phyloP scores from a whole-genome alignment of 2,329 filamentous ascomycete species.

The Scedosporium minutisporum region DNA sequence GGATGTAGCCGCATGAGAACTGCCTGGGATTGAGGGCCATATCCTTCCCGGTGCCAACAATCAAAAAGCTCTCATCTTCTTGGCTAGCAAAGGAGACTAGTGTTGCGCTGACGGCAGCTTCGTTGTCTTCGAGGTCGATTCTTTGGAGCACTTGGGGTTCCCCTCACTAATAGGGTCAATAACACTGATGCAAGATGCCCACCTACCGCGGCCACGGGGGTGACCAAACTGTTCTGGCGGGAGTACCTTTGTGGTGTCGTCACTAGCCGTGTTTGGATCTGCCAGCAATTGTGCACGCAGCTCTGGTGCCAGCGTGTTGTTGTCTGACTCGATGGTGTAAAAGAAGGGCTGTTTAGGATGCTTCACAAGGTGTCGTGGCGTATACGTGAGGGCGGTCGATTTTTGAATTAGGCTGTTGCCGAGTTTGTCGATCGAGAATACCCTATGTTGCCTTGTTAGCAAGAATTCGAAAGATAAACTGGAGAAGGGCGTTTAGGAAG shows the following conservation, averaged over 20 bases:
- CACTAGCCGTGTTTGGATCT: conserved; percentile 61
- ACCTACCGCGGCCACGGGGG: conserved; percentile 71
- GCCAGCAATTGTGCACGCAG: conserved; percentile 65
- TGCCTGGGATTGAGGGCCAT: conserved; percentile 69
- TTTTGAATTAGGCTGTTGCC: conserved; percentile 80
- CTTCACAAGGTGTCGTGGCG: conserved; percentile 75
- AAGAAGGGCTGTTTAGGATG: conserved; percentile 84
- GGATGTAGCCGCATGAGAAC: conserved; percentile 72
- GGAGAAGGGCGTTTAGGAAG: conserved; percentile 29
- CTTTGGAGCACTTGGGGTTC: conserved; percentile 54
- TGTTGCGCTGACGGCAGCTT: conserved; percentile 79
- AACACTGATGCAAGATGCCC: conserved; percentile 92
- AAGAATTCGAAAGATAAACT: not conserved
- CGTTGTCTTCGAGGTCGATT: conserved; percentile 78
- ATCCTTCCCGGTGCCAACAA: conserved; percentile 90
- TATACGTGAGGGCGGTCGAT: conserved; percentile 78
- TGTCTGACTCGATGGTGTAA: conserved; percentile 89
- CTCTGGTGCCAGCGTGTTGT: conserved; percentile 77
- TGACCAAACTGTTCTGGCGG: conserved; percentile 76
- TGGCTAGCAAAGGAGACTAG: conserved; percentile 80
- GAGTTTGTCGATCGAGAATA: conserved; percentile 83
- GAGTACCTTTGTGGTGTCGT: conserved; percentile 58
- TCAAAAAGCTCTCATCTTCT: conserved; percentile 80
- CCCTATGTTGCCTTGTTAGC: conserved; percentile 36
- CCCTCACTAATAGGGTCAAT: conserved; percentile 63